phyloP scores from a whole-genome alignment of 1,284 basidiomycete species.

The Puccinia hordei region DNA sequence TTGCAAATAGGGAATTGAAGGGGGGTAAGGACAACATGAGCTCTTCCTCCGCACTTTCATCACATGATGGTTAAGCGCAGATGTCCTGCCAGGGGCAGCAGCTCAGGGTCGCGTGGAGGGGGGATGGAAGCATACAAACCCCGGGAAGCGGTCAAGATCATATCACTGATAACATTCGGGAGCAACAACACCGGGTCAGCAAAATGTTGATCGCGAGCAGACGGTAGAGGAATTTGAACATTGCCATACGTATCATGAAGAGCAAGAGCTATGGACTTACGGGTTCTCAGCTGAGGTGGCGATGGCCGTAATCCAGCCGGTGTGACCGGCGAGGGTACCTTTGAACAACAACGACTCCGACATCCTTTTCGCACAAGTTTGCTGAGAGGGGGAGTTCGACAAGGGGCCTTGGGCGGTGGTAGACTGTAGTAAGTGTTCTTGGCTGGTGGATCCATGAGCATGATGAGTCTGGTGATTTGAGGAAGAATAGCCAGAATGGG shows the following conservation, averaged over 20 bases:
- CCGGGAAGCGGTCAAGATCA: conserved; percentile 59
- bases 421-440: not conserved
- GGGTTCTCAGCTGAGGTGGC: conserved; percentile 55
- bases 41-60: conserved; percentile 41
- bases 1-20: not conserved
- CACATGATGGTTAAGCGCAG: conserved; percentile 27
- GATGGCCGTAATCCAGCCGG: conserved; percentile 71
- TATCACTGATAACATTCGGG: conserved; percentile 54
- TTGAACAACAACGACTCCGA: conserved; percentile 82
- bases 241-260: not conserved
- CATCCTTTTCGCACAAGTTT: conserved; percentile 62
- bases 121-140: conserved; percentile 28
- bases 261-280: not conserved
- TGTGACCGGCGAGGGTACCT: conserved; percentile 81
- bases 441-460: not conserved
- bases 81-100: conserved; percentile 51
- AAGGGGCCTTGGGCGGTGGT: not conserved
- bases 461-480: not conserved
- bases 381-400: too few relatives aligned
- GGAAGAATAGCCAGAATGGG: not conserved
- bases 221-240: not conserved
- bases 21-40: conserved; percentile 28
- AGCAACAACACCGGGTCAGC: conserved; percentile 44
- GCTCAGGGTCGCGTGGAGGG: conserved; percentile 17
- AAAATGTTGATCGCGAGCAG: too few relatives aligned